Evolutionary conservation across 2,329 filamentous ascomycete species (phyloP).

Genomic region (Fusarium sp.): DNA sequence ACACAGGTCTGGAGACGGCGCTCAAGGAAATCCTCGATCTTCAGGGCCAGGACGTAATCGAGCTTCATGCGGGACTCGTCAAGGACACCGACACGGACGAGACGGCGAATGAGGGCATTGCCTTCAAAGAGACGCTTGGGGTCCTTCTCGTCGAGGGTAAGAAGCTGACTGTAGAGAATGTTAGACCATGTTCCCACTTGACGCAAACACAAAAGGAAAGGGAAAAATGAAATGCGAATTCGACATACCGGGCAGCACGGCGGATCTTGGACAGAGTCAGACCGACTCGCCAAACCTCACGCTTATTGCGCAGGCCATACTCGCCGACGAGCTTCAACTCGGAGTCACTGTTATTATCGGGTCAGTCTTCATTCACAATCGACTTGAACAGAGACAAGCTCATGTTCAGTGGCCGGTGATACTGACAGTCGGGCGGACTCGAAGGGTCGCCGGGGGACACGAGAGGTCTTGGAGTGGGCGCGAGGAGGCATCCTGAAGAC

Average conservation of each 20-base stretch:
- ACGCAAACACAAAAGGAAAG: not conserved
- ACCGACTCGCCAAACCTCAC: slow-evolving; percentile 99
- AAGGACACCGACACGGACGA: slow-evolving; percentile 99
- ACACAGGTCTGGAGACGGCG: slow-evolving; percentile 99
- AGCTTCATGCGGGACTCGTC: slow-evolving; percentile 99
- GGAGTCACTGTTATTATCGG: slow-evolving; percentile 79
- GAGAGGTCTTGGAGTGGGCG: slow-evolving; percentile 99
- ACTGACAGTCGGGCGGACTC: slow-evolving; percentile 99
- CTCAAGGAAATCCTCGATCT: slow-evolving; percentile 99
- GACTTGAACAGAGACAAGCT: slow-evolving; percentile 99
- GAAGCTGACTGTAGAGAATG: slow-evolving; percentile 81
- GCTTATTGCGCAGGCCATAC: slow-evolving; percentile 99
- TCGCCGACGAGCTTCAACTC: slow-evolving; percentile 99
- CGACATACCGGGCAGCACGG: slow-evolving; percentile 95
- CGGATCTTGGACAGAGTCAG: slow-evolving; percentile 99
- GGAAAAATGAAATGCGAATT: not conserved
- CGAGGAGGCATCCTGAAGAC: slow-evolving; percentile 53
- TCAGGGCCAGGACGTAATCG: slow-evolving; percentile 99
- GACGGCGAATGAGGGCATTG: slow-evolving; percentile 99
- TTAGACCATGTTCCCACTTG: slow-evolving; percentile 38
- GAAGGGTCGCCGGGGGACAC: slow-evolving; percentile 97
- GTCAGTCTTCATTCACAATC: slow-evolving; percentile 80
- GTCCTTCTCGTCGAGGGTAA: slow-evolving; percentile 99
- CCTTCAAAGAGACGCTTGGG: slow-evolving; percentile 99
- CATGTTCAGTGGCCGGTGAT: slow-evolving; percentile 92